These are phyloP conservation scores for Ascodesmis nigricans DNA, from an alignment of 495 filamentous ascomycete species.

Conservation along the genomic window DNA sequence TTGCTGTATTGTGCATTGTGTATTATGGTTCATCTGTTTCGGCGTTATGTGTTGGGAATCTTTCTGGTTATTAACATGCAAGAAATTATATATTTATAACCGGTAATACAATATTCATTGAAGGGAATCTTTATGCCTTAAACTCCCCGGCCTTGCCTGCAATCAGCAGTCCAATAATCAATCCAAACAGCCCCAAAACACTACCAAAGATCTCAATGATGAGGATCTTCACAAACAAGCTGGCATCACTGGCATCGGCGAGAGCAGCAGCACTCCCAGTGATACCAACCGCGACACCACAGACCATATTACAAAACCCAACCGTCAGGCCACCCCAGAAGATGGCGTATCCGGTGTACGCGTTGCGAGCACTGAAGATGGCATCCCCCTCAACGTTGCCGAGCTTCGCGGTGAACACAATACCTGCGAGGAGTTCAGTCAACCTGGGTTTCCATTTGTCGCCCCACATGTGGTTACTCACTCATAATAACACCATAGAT, in stretches of 20 bases:
- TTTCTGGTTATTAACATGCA: too few species aligned
- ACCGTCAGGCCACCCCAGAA: slow-evolving; percentile 94
- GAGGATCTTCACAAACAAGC: slow-evolving; percentile 94
- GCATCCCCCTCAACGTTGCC: slow-evolving; percentile 26
- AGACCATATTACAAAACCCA: slow-evolving; percentile 83
- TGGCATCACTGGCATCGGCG: slow-evolving; percentile 85
- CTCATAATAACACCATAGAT: slow-evolving; percentile 99
- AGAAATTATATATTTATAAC: too few species aligned
- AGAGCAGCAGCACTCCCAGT: slow-evolving; percentile 92
- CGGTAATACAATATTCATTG: too few species aligned
- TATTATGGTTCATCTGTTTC: too few species aligned
- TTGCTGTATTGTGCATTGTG: too few species aligned
- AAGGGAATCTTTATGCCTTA: slow-evolving; percentile 12
- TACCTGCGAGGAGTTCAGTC: too few species aligned
- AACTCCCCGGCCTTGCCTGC: slow-evolving; percentile 64
- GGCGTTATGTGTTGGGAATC: too few species aligned
- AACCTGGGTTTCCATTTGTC: too few species aligned
- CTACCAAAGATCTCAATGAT: slow-evolving; percentile 99
- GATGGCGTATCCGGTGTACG: slow-evolving; percentile 88
- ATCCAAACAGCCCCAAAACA: slow-evolving; percentile 86
- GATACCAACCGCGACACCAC: slow-evolving; percentile 91
- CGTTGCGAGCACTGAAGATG: slow-evolving; percentile 43
- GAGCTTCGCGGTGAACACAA: slow-evolving; percentile 83
- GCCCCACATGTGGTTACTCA: too few species aligned
- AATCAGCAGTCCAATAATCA: slow-evolving; percentile 82